Conservation (phyloP, 2,329 filamentous ascomycete species). For the Fusarium goolgardi region DNA sequence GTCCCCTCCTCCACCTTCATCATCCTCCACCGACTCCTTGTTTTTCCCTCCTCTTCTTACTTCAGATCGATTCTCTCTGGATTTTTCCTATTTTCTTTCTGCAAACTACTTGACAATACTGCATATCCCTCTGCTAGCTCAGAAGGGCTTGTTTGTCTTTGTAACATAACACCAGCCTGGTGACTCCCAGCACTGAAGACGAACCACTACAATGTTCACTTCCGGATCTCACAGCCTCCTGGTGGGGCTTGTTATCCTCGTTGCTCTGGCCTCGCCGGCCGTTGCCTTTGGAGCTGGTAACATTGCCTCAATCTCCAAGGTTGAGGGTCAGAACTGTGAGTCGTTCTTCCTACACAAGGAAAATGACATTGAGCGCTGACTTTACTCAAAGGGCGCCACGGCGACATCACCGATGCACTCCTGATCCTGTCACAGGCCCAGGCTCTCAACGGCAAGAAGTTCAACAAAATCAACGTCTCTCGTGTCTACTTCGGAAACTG, state of each 20-base stretch:
- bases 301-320: conserved; percentile 81
- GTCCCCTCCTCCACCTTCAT: conserved; percentile 40
- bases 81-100: conserved; percentile 6
- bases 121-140: conserved; percentile 36
- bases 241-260: conserved; percentile 69
- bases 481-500: conserved; percentile 97
- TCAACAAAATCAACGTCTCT: conserved; percentile 87
- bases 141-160: conserved; percentile 33
- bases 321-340: conserved; percentile 86
- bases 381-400: conserved; percentile 73
- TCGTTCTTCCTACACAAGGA: conserved; percentile 10
- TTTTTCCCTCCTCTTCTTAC: conserved; percentile 19
- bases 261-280: conserved; percentile 74
- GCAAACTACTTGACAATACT: conserved; percentile 4
- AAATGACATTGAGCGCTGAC: neutral
- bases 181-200: conserved; percentile 37
- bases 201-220: conserved; percentile 58
- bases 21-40: conserved; percentile 32
- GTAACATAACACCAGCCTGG: conserved; percentile 22
- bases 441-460: conserved; percentile 75
- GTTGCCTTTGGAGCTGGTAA: conserved; percentile 90
- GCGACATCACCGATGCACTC: conserved; percentile 92
- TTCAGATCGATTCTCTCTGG: conserved; percentile 7
- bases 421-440: conserved; percentile 73
- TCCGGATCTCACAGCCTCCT: conserved; percentile 63